These are phyloP conservation scores for Smittium culicis DNA, from an alignment of 371 early-diverging fungal genomes.

Conservation along the genomic window DNA sequence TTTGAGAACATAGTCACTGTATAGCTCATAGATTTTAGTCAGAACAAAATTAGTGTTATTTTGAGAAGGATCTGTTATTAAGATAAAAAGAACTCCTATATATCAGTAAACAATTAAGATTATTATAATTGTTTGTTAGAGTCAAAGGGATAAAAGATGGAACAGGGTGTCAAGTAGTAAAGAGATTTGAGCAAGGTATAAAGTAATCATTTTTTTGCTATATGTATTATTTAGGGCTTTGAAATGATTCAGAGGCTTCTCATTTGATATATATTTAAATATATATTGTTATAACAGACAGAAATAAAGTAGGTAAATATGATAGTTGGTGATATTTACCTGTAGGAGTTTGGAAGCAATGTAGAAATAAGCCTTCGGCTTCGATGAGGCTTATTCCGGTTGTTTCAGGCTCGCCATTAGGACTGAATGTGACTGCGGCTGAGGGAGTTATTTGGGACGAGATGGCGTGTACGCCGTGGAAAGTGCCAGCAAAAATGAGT, in stretches of 20 bases:
- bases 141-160: too few species aligned
- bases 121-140: neutral
- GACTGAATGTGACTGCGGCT: slow-evolving; percentile 22
- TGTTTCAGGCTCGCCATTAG: neutral
- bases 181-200: too few species aligned
- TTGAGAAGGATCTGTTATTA: slow-evolving; percentile 67
- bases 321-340: too few species aligned
- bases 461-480: slow-evolving; percentile 96
- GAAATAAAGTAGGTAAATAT: too few species aligned
- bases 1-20: slow-evolving; percentile 94
- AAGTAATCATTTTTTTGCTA: too few species aligned
- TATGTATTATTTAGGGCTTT: too few species aligned
- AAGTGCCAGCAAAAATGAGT: slow-evolving; percentile 89
- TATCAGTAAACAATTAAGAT: too few species aligned
- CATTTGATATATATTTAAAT: too few species aligned
- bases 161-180: too few species aligned
- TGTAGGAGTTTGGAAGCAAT: slow-evolving; percentile 86
- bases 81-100: slow-evolving; percentile 82
- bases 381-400: slow-evolving; percentile 85
- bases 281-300: too few species aligned
- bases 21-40: slow-evolving; percentile 70
- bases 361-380: slow-evolving; percentile 73
- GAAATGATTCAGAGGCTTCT: too few species aligned
- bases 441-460: slow-evolving; percentile 79
- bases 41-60: slow-evolving; percentile 53